phyloP scores from a whole-genome alignment of 352 stramenopile species.

The Nothophytophthora sp. region DNA sequence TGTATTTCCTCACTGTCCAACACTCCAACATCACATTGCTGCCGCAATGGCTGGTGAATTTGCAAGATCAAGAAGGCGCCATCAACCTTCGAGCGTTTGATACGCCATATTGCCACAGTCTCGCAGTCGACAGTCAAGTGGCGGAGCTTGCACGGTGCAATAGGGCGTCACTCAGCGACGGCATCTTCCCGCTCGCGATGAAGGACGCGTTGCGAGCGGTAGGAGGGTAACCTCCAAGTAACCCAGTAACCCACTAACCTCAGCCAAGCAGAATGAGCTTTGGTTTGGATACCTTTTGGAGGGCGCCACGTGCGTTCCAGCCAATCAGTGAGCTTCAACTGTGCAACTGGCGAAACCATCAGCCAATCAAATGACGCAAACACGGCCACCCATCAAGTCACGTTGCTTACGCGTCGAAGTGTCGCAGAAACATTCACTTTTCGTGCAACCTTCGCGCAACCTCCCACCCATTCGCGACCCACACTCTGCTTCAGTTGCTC shows the following conservation, averaged over 20 bases:
- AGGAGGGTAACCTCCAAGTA: no score
- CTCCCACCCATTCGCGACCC: background rate
- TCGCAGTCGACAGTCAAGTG: background rate
- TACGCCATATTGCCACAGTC: constrained; percentile 14
- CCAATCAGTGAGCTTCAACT: constrained; percentile 10
- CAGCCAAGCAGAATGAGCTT: no score
- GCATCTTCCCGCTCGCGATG: constrained; percentile 21
- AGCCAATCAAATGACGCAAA: background rate
- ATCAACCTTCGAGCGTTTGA: constrained; percentile 9
- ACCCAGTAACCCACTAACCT: no score
- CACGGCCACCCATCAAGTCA: background rate
- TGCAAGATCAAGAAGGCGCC: no score
- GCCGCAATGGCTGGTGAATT: constrained; percentile 14
- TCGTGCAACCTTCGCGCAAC: constrained; percentile 7
- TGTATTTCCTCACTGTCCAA: constrained; percentile 20
- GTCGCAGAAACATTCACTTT: background rate
- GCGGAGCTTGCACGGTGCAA: background rate
- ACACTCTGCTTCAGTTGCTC: background rate
- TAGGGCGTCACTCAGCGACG: constrained; percentile 8
- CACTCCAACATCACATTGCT: constrained; percentile 10
- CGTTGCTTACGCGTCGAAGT: background rate
- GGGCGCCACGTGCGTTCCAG: constrained; percentile 2
- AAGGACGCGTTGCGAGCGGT: constrained; percentile 11
- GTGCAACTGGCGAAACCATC: background rate
- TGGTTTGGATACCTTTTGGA: no score